Base-by-base conservation (phyloP, 495 filamentous ascomycete genomes). In the Penicillium daleae region DNA sequence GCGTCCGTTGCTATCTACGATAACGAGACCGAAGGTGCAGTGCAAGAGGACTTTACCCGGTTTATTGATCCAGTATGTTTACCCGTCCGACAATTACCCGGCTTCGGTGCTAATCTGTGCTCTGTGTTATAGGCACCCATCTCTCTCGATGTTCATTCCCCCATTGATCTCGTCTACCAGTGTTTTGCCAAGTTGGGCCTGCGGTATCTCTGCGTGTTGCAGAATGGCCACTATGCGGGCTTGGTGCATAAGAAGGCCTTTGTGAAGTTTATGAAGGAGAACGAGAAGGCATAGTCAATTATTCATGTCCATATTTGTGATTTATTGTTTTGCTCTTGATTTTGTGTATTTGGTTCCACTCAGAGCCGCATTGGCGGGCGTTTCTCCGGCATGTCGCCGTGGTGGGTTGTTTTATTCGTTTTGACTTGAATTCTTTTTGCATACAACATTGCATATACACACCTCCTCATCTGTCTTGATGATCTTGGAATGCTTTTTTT, bases 241-340 rank as follows among this genome's bases (percentile, higher is more conserved):
- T 82, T 99, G 79, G 91, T 96, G 26, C 95, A 99, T 76, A 99
- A 97, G 79, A 99, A 99, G 80, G 86, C 87, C 22, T 99, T 99
- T 80, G 94, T 97, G 56, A 96, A 92, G 76, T 97, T 93, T 73
- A 87, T 97, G 76, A 92, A 91, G 62, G 86, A 93, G 68, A 73
- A 92, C 37, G 90, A 93, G 67, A 85, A 86, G 72, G 59, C 49
- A 33, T 54, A 37, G 21, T 24, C 31, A 19, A 54, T 33, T 8
- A 8, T 46, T 24, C 42, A 12, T 24, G 42, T 46, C 42, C 42
- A 46, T 46, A 46, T 40, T 40, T 40, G 37, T 17, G 40, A 10
- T 44, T 44, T 4, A 10, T 7, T 8, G 5, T 3, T 10, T 7
- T 1, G 7, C 10, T 44, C 10, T 13, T 46, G 6, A 12, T 24